Base-by-base conservation (phyloP, 2,329 filamentous ascomycete genomes). In the Fusarium succisae region DNA sequence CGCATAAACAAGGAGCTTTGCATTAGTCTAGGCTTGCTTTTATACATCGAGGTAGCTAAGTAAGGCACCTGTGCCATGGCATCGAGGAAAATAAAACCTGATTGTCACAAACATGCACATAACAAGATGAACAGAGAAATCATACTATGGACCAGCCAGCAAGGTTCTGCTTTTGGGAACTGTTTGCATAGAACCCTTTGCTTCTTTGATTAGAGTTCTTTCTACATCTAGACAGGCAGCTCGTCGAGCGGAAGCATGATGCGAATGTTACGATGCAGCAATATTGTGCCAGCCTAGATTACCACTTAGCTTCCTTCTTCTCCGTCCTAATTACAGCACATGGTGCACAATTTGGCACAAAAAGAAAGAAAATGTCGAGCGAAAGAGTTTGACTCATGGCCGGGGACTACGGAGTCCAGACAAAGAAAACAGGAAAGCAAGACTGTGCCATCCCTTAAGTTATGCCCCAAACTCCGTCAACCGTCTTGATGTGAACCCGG, bases 401-500 rank as follows among this genome's bases (percentile, higher is more conserved):
- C 32, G 66, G 55, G 58, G 57, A 63, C 74, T 26, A 43, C 37
- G 50, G 51, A 61, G 65, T 59, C 68, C 65, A 63, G 47, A 61
- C 47, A 73, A 67, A 75, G 62, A 73, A 72, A 77, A 48, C 35
- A 44, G 57, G 55, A 67, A 60, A 69, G 66, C 54, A 70, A 72
- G 66, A 50, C 56, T 66, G 59, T 59, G 56, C 60, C 63, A 67
- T 72, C 67, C 65, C 64, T 56, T 50, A 39, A 62, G 57, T 55
- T 57, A 67, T 75, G 63, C 63, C 72, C 64, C 53, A 76, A 78
- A 78, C 76, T 76, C 75, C 76, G 62, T 56, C 61, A 50, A 73
- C 45, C 72, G 64, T 64, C 62, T 70, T 68, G 68, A 56, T 72
- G 66, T 65, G 58, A 64, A 67, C 72, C 77, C 68, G 69, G 62